phyloP scores from a whole-genome alignment of 306 rosid genomes.

The Castanopsis chinensis region DNA sequence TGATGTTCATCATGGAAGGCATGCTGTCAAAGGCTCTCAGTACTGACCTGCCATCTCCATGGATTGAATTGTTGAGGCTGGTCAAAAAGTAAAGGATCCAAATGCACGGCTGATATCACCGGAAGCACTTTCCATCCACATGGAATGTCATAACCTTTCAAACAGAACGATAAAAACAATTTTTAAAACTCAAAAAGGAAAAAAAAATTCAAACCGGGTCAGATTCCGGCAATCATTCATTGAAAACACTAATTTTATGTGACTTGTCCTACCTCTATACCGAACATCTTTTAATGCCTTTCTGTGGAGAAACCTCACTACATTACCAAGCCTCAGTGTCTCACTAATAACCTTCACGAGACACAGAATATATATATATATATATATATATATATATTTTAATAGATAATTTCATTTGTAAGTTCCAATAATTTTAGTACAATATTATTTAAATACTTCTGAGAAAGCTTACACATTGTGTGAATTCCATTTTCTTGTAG shows the following conservation, averaged over 20 bases:
- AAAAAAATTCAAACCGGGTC: neutral
- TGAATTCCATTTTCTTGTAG: constrained; percentile 89
- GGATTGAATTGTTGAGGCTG: constrained; percentile 95
- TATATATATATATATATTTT: neutral
- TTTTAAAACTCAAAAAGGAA: neutral
- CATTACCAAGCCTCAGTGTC: constrained; percentile 92
- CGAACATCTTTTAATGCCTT: constrained; percentile 82
- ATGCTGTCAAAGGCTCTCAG: constrained; percentile 26
- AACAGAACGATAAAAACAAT: constrained; percentile 21
- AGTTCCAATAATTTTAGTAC: neutral
- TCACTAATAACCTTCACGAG: constrained; percentile 79
- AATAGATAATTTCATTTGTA: neutral
- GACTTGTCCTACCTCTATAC: constrained; percentile 64
- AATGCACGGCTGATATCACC: constrained; percentile 90
- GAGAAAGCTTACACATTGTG: constrained; percentile 75
- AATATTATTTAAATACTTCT: neutral
- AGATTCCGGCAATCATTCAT: neutral
- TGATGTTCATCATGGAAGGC: constrained; percentile 36
- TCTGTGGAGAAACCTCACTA: constrained; percentile 95
- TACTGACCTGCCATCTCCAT: constrained; percentile 99
- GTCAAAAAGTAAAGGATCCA: constrained; percentile 90
- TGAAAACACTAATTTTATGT: neutral
- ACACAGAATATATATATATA: neutral
- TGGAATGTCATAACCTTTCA: constrained; percentile 95
- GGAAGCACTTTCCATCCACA: constrained; percentile 99